phyloP scores from a whole-genome alignment of 208 protist genomes.

The Trypanosoma cruzi region DNA sequence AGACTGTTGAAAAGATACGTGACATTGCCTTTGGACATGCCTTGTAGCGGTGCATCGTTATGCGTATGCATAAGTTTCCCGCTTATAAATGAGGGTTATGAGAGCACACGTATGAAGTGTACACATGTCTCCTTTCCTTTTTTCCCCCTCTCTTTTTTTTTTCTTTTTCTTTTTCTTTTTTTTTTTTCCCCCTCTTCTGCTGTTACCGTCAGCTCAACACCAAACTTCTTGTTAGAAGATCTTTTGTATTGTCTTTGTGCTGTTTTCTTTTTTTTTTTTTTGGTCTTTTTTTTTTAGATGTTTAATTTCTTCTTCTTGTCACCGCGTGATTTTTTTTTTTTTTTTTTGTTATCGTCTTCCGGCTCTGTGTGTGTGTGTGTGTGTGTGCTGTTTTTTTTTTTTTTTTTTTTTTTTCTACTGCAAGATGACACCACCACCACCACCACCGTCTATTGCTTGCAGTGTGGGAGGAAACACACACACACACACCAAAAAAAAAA shows the following conservation, averaged over 20 bases:
- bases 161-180: slow-evolving; percentile 8
- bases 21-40: neutral
- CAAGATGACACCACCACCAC: neutral
- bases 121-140: neutral
- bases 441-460: no score
- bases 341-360: no score
- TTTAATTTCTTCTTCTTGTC: no score
- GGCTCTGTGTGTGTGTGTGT: no score
- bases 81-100: no score
- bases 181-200: neutral
- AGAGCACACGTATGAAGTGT: neutral
- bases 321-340: no score
- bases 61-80: neutral
- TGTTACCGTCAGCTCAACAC: neutral
- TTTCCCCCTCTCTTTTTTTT: neutral
- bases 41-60: slow-evolving; percentile 2
- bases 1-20: slow-evolving; percentile 40
- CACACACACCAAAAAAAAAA: neutral
- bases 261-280: no score
- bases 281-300: no score
- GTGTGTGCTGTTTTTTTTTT: no score
- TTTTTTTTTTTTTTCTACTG: neutral
- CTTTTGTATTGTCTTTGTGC: slow-evolving; percentile 12
- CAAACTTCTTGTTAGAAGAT: neutral
- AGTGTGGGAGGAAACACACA: no score